phyloP scores from a whole-genome alignment of 2,329 filamentous ascomycete species.

The Penicillium concentricum region DNA sequence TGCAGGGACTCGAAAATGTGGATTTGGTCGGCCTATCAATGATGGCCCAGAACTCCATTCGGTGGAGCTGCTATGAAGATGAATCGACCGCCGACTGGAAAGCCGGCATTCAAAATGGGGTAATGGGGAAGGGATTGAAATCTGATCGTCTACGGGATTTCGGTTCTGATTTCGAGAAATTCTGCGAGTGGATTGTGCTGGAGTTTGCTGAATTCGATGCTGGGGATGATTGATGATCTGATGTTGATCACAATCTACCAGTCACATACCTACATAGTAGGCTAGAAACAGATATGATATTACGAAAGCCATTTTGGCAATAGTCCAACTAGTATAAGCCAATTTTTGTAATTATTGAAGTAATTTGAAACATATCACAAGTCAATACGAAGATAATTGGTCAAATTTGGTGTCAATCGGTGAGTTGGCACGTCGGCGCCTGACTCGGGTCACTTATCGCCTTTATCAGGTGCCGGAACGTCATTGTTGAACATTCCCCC shows the following conservation, averaged over 20 bases:
- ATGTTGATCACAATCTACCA: conserved; percentile 18
- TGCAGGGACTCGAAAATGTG: conserved; percentile 89
- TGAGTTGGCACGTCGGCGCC: conserved; percentile 14
- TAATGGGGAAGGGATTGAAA: conserved; percentile 68
- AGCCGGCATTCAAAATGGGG: conserved; percentile 70
- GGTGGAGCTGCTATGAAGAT: conserved; percentile 88
- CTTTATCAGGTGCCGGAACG: conserved; percentile 28
- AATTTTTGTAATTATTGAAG: not conserved
- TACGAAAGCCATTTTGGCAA: not conserved
- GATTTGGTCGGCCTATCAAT: conserved; percentile 82
- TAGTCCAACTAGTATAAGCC: not conserved
- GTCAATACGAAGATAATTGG: not conserved
- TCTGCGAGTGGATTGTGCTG: conserved; percentile 83
- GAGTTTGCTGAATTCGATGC: conserved; percentile 62
- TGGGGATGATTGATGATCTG: conserved; percentile 36
- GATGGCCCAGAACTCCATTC: conserved; percentile 87
- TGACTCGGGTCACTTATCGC: conserved; percentile 27
- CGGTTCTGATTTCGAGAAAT: conserved; percentile 80
- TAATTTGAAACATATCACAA: not conserved
- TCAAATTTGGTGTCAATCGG: not conserved
- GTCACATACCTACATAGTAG: not conserved
- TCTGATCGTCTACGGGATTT: conserved; percentile 74
- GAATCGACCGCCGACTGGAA: conserved; percentile 69
- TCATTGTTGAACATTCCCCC: conserved; percentile 27
- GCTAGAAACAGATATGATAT: not conserved